Evolutionary conservation across 257 asterid genomes (phyloP), one percentile per base, ranked within the genome.

Genomic region (Solanum etuberosum): DNA sequence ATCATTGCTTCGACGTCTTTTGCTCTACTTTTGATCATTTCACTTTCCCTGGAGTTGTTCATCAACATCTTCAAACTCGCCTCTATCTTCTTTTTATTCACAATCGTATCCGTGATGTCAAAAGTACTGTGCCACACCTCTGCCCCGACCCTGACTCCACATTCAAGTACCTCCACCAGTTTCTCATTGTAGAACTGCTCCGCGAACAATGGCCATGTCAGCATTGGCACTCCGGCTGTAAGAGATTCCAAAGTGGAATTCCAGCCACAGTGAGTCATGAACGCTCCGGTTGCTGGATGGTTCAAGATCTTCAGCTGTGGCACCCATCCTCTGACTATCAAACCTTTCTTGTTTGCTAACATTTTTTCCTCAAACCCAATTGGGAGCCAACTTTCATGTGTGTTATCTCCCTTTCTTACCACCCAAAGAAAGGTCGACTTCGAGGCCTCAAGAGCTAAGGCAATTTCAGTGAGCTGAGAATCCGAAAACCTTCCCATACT

Each of bases 211-310:
- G 91, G 91, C 91, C 92, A 87, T 25, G 91, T 89, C 20, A 86
- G 88, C 82, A 87, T 38, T 2, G 92, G 91, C 10, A 90, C 90
- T 3, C 92, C 88, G 0, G 88, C 46, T 6, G 81, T 84, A 2
- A 90, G 25, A 23, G 88, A 88, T 71, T 90, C 91, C 20, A 89
- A 23, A 4, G 61, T 67, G 18, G 91, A 90, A 6, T 89, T 90
- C 92, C 91, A 90, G 10, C 92, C 91, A 32, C 91, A 90, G 7
- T 89, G 90, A 14, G 87, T 90, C 90, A 90, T 25, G 77, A 90
- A 90, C 7, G 81, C 90, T 15, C 92, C 87, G 0, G 71, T 35
- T 0, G 92, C 51, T 9, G 88, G 83, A 59, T 90, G 90, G 38
- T 86, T 40, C 57, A 89, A 48, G 57, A 90, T 89, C 84, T 0